Percentiles rank a stretch among this genome's conserved stretches.
Evolutionary conservation across 768 basidiomycete species (phyloP).

Genomic region (Lactifluus piperatus): DNA sequence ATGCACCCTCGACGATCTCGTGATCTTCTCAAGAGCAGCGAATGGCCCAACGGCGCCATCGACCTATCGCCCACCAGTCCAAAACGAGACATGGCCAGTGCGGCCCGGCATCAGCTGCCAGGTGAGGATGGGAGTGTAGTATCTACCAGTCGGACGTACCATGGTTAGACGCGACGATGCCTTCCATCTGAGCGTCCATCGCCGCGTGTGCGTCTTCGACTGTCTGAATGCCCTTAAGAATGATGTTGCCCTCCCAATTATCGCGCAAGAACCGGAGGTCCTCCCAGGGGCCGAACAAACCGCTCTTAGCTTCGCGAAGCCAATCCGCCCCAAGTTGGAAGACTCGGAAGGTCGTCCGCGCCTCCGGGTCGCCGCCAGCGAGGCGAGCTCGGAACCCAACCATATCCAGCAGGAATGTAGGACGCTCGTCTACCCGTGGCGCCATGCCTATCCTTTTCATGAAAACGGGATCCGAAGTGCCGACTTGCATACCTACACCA

Average conservation of each 20-base stretch:
- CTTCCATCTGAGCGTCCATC: conserved; percentile 53
- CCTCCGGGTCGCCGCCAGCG: conserved; percentile 40
- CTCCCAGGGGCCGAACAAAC: conserved; percentile 59
- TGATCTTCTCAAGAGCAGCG: conserved; percentile 60
- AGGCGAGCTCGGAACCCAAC: conserved; percentile 35
- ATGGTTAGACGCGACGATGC: conserved; percentile 76
- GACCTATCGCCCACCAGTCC: conserved; percentile 57
- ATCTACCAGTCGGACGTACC: conserved; percentile 37
- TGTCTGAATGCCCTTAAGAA: conserved; percentile 71
- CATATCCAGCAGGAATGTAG: conserved; percentile 54
- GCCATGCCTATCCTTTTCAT: conserved; percentile 49
- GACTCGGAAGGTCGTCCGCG: conserved; percentile 30
- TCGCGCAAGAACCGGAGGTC: conserved; percentile 58
- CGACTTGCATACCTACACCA: conserved; percentile 59
- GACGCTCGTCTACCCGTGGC: conserved; percentile 33
- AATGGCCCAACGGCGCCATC: conserved; percentile 74
- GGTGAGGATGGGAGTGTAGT: too few species aligned
- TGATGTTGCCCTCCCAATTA: conserved; percentile 69
- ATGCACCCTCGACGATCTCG: conserved; percentile 48
- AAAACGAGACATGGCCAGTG: background rate
- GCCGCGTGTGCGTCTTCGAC: conserved; percentile 65
- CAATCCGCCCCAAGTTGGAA: conserved; percentile 55
- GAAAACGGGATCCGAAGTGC: conserved; percentile 69
- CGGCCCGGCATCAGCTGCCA: background rate
- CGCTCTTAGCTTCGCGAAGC: conserved; percentile 58